Conservation (phyloP, 1,284 basidiomycete species). For the Puccinia polysora region DNA sequence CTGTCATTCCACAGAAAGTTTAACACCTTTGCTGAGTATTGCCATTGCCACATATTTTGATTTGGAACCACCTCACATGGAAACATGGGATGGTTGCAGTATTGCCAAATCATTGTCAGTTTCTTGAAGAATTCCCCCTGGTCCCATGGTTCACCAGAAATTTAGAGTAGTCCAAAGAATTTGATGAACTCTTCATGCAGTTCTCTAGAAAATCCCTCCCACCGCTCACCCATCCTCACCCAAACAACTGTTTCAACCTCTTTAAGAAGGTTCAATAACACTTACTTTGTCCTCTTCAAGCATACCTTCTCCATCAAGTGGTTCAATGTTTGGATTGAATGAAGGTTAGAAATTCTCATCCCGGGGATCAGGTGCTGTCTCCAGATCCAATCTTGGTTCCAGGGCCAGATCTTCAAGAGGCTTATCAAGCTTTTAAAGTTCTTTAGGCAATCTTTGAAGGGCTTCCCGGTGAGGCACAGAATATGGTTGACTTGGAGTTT, state of each 20-base stretch:
- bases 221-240: neutral
- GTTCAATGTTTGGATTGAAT: neutral
- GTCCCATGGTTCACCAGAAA: neutral
- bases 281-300: neutral
- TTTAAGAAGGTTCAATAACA: neutral
- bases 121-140: neutral
- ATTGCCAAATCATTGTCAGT: neutral
- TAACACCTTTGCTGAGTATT: neutral
- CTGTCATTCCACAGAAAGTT: neutral
- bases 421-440: neutral
- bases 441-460: neutral
- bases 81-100: constrained; percentile 3
- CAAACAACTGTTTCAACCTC: neutral
- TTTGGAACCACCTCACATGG: neutral
- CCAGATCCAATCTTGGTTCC: constrained; percentile 4
- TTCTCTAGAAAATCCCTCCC: neutral
- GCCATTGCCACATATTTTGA: neutral
- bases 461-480: constrained; percentile 4
- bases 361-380: neutral
- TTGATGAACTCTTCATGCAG: neutral
- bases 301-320: neutral
- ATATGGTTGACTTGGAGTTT: neutral
- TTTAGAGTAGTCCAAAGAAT: neutral
- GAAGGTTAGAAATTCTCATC: neutral
- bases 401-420: neutral